Base-by-base conservation (phyloP, 768 basidiomycete species). In the Grammothele lineata region DNA sequence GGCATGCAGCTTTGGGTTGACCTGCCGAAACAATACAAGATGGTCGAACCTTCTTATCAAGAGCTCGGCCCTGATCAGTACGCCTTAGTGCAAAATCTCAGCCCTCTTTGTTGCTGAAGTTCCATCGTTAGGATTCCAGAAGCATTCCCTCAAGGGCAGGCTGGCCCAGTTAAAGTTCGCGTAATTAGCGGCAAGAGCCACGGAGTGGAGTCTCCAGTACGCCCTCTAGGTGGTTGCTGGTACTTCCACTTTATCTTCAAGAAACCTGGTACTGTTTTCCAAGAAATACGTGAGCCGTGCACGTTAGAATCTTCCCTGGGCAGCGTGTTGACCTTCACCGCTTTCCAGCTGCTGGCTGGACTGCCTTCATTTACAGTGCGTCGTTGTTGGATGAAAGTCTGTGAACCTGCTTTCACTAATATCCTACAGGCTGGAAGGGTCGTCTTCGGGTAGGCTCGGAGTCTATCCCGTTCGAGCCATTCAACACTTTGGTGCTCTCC, bases 201-300 rank as follows among this genome's bases (percentile, higher is more conserved):
- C 54, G 92, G 88, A 11, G 74, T 82, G 12, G 85, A 86, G 60
- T 93, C 91, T 2, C 92, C 92, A 22, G 93, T 98, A 19, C 73
- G 86, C 39, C 91, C 91, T 0, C 76, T 93, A 0, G 94, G 94
- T 11, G 94, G 94, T 5, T 94, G 92, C 66, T 94, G 91, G 89
- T 96, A 81, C 66, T 84, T 94, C 69, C 90, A 94, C 60, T 67
- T 85, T 51, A 80, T 70, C 48, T 82, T 94, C 62, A 67, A 74
- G 22, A 75, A 75, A 50, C 74, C 79, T 24, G 81, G 77, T 2
- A 60, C 62, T 24, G 75, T 91, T 24, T 95, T 89, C 70, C 94
- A 94, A 62, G 80, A 85, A 9, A 72, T 97, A 33, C 93, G 89
- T 82, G 54, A 60, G 84, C 67, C 12, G 24, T 10, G 11, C 19